Evolutionary conservation across 2,329 filamentous ascomycete genomes (phyloP), one percentile per base, ranked within the genome.

Genomic region (Fusarium redolens): DNA sequence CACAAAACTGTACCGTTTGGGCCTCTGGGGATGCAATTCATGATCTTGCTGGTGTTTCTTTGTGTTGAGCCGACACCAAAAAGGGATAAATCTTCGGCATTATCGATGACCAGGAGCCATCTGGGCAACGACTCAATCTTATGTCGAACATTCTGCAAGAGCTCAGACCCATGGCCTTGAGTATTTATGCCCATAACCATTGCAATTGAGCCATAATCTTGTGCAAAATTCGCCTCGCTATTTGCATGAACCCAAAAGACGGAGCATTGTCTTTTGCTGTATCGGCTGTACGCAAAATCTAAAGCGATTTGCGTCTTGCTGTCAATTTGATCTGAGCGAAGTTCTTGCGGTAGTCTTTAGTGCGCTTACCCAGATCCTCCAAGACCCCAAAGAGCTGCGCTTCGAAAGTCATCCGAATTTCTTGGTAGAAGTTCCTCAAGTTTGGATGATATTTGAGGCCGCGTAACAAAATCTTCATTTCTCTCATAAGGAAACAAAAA

Each of bases 221-320:
- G 71, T 4, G 63, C 47, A 55, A 83, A 81, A 6, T 78, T 81
- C 15, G 75, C 73, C 38, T 78, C 68, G 52, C 61, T 80, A 55
- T 81, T 76, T 15, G 81, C 82, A 61, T 82, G 79, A 3, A 83
- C 78, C 82, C 80, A 83, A 63, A 83, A 82, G 4, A 84, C 73
- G 0, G 78, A 81, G 56, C 78, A 79, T 9, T 55, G 25, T 1
- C 61, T 48, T 15, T 75, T 70, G 9, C 67, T 18, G n/a, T 66
- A 63, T 59, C 74, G 73, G 10, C 58, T 55, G 61, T 82, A 80
- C 4, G 80, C 80, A 61, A 79, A 83, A 17, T 82, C 76, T 7
- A 83, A 69, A 4, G 81, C 81, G 22, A 83, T 75, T 55, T 83
- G 81, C 0, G 82, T 82, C 76, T 84, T 84, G 2, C 82, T 82